Conservation (phyloP, 2,329 filamentous ascomycete genomes). For the Microdochium paspali region DNA sequence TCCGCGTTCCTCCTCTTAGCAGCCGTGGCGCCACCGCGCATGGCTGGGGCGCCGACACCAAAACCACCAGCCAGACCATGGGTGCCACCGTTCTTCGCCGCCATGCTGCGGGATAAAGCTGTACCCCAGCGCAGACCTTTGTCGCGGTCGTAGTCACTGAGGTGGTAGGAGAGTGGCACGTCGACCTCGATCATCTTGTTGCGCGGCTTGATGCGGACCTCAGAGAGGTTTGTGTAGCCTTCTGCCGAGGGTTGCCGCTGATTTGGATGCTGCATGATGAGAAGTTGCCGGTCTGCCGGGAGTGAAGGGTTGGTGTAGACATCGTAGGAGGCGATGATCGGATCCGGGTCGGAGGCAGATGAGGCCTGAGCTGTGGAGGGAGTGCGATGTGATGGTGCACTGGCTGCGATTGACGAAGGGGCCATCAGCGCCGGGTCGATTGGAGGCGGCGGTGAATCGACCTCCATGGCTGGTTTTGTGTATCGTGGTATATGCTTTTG, state of each 20-base stretch:
- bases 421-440: background rate
- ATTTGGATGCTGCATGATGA: conserved; percentile 86
- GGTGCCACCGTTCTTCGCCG: conserved; percentile 52
- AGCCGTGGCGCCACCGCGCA: conserved; percentile 21
- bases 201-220: conserved; percentile 72
- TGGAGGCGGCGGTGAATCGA: background rate
- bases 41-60: conserved; percentile 43
- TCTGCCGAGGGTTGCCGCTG: conserved; percentile 41
- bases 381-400: conserved; percentile 3
- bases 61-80: conserved; percentile 68
- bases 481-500: no score
- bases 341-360: conserved; percentile 44
- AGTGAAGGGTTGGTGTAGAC: conserved; percentile 75
- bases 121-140: conserved; percentile 80
- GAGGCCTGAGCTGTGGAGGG: no score
- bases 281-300: conserved; percentile 52
- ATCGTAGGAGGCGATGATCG: conserved; percentile 67
- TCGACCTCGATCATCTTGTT: conserved; percentile 87
- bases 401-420: background rate
- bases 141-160: conserved; percentile 67
- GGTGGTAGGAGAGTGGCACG: conserved; percentile 64
- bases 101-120: conserved; percentile 53
- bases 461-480: background rate
- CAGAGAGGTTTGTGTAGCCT: conserved; percentile 57
- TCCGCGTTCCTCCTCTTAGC: conserved; percentile 21